Evolutionary conservation across 2,329 filamentous ascomycete species (phyloP).

Genomic region (Cladophialophora exuberans): DNA sequence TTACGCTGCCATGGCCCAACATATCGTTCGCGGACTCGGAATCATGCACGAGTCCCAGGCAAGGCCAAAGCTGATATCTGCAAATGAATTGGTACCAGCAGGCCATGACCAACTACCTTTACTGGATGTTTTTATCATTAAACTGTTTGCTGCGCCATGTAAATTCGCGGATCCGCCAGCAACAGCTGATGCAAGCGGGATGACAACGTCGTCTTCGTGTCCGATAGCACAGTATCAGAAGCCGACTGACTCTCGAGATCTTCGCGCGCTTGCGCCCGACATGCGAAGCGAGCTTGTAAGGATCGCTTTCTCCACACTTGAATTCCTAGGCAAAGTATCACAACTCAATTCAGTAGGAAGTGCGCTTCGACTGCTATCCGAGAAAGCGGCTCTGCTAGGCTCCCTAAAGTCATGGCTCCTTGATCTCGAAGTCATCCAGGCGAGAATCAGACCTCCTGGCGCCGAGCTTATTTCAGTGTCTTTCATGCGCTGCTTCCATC

Average conservation of each 20-base stretch:
- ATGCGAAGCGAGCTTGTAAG: conserved; percentile 42
- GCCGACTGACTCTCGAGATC: conserved; percentile 28
- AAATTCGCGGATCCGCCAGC: conserved; percentile 43
- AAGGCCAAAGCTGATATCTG: conserved; percentile 39
- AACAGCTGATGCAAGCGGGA: conserved; percentile 24
- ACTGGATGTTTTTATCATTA: conserved; percentile 49
- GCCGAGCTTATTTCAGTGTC: conserved; percentile 37
- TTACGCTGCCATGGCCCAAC: conserved; percentile 47
- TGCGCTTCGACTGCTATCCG: conserved; percentile 35
- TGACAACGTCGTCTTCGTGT: conserved; percentile 27
- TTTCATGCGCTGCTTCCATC: conserved; percentile 44
- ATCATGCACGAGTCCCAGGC: conserved; percentile 49
- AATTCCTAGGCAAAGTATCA: conserved; percentile 40
- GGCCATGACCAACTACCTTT: conserved; percentile 41
- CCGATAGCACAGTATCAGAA: conserved; percentile 33
- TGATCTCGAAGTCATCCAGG: conserved; percentile 36
- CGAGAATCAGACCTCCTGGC: conserved; percentile 24
- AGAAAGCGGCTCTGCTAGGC: conserved; percentile 39
- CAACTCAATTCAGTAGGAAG: conserved; percentile 30
- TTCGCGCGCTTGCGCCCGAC: conserved; percentile 43
- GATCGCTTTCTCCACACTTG: conserved; percentile 40
- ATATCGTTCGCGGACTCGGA: conserved; percentile 48
- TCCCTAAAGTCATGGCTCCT: conserved; percentile 41
- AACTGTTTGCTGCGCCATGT: conserved; percentile 48
- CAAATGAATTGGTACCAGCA: conserved; percentile 39